Base-by-base conservation (phyloP, 1,139 yeast species). In the Zygosaccharomyces pseudobailii region DNA sequence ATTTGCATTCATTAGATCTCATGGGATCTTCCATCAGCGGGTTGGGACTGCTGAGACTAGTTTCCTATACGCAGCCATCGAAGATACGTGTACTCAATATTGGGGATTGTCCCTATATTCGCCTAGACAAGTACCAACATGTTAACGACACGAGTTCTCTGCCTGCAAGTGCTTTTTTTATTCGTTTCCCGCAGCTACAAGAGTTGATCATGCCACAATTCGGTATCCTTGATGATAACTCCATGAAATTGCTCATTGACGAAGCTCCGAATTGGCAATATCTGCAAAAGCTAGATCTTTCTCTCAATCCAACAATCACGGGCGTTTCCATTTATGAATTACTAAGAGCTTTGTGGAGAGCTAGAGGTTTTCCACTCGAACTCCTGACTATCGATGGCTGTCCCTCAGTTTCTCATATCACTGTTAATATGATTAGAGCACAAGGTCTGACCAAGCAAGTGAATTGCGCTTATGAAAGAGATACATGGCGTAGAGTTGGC, bases 21-120 rank as follows among this genome's bases (percentile, higher is more conserved):
- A 62, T 62, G 67, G 58, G 65, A n/a, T 52, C 62, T 2, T 59
- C 63, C 6, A 57, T 62, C 17, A 56, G 60, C 19, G 63, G 63
- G 3, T 24, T 47, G 7, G 61, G 62, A 2, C 39, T 63, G 13
- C 36, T 49, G 7, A 42, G 54, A 33, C 36, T 62, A 22, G 31
- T 55, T 2, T 35, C 53, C 9, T 53, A 50, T 22, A 22, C 56
- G 5, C 31, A 51, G 10, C 31, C 48, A 3, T 35, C 43, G 17
- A 43, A 42, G 3, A 41, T 62, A 6, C 45, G 39, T 36, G 51
- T 36, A 36, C 42, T 62, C 6, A 63, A 63, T 42, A 50, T 63
- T 20, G 67, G 67, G 3, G 59, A 62, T 39, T 63, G 66, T 38
- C 59, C 62, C 1, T 46, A 50, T 39, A 53, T 62, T 20, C 55